Base-by-base conservation (phyloP, 2,329 filamentous ascomycete species). In the Xenoacremonium recifei region DNA sequence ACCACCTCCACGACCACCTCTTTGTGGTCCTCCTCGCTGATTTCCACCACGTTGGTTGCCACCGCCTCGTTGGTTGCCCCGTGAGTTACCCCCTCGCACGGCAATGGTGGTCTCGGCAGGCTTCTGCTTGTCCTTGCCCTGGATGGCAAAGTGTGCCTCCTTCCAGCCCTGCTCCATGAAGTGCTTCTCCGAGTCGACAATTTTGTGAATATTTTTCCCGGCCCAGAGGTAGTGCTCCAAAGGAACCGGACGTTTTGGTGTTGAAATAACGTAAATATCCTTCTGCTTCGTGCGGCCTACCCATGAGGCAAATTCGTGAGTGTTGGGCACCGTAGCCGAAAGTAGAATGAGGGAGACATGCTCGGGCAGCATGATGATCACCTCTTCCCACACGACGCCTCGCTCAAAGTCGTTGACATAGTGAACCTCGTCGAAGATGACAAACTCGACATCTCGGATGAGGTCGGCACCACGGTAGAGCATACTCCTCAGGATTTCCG, bases 311-410 rank as follows among this genome's bases (percentile, higher is more conserved):
- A 99, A 99, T 62, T 99, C 93, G 49, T 96, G 82, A 0, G 93
- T 97, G 62, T 99, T 99, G 2, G 93, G 93, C 1, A 99, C 93
- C 1, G 93, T 99, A 1, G 93, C 93, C 4, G 93, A 99, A 3
- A 99, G 77, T 2, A 97, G 73, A 53, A 99, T 99, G 17, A 99
- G 77, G 2, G 93, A 95, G 29, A 99, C 89, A 67, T 99, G 93
- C 62, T 96, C 91, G 0, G 93, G 93, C 41, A 99, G 76, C 93
- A 99, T 97, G 59, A 99, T 99, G 60, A 99, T 99, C 57, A 99
- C 93, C 67, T 99, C 93, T 66, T 99, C 93, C 93, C 93, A 99
- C 0, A 99, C 93, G 5, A 99, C 93, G 59, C 93, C 93, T 67
- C 93, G 81, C 64, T 97, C 93, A 19, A 87, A 78, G 63, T 99